Base-by-base conservation (phyloP, 176 grass and related monocot species). In the Carex littledalei region DNA sequence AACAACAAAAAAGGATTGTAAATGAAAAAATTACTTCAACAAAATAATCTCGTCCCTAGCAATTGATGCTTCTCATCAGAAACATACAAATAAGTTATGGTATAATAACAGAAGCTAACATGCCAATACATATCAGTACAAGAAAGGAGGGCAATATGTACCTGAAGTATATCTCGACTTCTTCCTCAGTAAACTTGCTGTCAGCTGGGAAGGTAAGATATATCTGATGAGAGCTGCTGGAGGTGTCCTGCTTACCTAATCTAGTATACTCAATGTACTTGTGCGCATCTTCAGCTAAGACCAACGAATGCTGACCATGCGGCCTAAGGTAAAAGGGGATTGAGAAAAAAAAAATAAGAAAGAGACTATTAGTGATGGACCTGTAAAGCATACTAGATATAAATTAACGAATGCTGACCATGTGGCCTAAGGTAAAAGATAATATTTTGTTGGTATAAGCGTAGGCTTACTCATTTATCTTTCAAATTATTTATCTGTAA, bases 161-260 rank as follows among this genome's bases (percentile, higher is more conserved):
- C 95, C 81, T 88, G 11, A 98, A 98, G 52, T 98, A 98, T 29
- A 63, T 92, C 6, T 87, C 87, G 1, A 98, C 93, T 49, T 98
- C 93, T 17, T 91, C 80, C 89, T 93, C 89, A 0, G 85, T 79
- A 57, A 98, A 98, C 29, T 66, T 98, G 54, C 95, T 98, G 66
- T 98, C 91, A 0, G 95, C 86, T 4, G 93, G 93, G 69, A 95
- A 98, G 0, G 95, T 98, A 37, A 98, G 95, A 83, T 98, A 98
- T 76, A 98, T 95, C 57, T 98, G 95, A 50, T 93, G 88, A 62
- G 91, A 93, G 75, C 88, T 91, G 2, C 89, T 62, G 12, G 86
- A 45, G 17, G 76, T 85, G 17, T 87, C 84, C 15, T 89, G 86
- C n/a, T 91, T 82, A 37, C 50, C 66, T 14, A 82, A 82, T 14